Conservation (phyloP, 257 asterid genomes). For the Penstemon davidsonii region DNA sequence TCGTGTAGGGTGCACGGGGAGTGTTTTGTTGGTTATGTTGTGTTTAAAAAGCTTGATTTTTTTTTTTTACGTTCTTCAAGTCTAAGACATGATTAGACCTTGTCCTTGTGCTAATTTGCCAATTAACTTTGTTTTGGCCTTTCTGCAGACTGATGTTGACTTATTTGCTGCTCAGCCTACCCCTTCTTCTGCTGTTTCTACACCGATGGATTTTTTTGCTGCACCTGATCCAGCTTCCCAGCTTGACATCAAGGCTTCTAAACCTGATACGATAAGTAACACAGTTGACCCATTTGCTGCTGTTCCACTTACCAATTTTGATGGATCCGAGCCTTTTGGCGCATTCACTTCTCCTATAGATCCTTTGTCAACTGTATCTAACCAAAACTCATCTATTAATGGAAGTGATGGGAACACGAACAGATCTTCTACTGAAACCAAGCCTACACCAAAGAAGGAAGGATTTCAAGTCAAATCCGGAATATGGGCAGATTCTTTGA, state of each 20-base stretch:
- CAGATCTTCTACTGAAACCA: conserved; percentile 40
- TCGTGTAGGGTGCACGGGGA: not conserved
- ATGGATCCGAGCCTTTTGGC: conserved; percentile 67
- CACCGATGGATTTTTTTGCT: conserved; percentile 68
- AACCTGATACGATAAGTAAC: conserved; percentile 37
- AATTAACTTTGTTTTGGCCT: conserved; percentile 21
- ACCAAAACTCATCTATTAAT: conserved; percentile 36
- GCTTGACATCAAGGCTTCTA: conserved; percentile 39
- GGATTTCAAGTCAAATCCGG: conserved; percentile 91
- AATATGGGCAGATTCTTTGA: conserved; percentile 96
- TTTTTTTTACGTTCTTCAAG: not conserved
- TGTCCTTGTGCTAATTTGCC: conserved; percentile 16
- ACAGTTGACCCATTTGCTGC: conserved; percentile 74
- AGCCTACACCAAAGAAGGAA: conserved; percentile 47
- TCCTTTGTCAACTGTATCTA: conserved; percentile 35
- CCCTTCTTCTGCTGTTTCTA: conserved; percentile 45
- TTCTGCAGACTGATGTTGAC: conserved; percentile 59
- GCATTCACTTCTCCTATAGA: conserved; percentile 53
- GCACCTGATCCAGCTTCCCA: conserved; percentile 58
- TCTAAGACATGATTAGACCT: conserved; percentile 4
- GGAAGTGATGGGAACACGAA: conserved; percentile 37
- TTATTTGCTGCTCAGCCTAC: conserved; percentile 70
- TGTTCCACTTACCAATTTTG: conserved; percentile 73
- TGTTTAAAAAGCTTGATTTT: conserved; percentile 5
- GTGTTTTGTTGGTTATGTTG: not conserved